These are phyloP conservation scores for Botryococcus braunii DNA, from an alignment of 163 green algal species.

Conservation along the genomic window DNA sequence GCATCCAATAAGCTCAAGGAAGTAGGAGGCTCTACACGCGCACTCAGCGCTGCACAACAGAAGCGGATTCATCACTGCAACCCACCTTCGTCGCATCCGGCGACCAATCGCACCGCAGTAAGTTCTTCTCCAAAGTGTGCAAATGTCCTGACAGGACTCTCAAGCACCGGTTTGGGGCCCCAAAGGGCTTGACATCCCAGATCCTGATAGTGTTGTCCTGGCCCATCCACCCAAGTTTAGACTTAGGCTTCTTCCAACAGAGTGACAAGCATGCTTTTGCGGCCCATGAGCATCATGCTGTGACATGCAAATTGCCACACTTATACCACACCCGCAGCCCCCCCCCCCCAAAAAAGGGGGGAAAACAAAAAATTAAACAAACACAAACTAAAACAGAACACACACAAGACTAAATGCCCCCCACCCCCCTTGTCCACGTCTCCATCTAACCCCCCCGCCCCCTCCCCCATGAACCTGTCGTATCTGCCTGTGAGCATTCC, in stretches of 20 bases:
- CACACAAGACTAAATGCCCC: too few relatives aligned
- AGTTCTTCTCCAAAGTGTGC: conserved; percentile 90
- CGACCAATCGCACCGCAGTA: conserved; percentile 88
- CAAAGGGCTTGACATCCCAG: conserved; percentile 90
- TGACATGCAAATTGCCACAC: not conserved
- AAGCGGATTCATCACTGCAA: too few relatives aligned
- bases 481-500: too few relatives aligned
- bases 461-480: too few relatives aligned
- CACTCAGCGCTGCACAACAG: too few relatives aligned
- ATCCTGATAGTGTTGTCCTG: conserved; percentile 79
- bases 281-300: not conserved
- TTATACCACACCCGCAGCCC: not conserved
- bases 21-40: too few relatives aligned
- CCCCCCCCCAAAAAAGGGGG: not conserved
- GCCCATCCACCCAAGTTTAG: not conserved
- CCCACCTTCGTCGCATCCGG: conserved; percentile 54
- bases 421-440: too few relatives aligned
- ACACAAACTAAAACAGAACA: not conserved
- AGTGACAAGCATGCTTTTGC: not conserved
- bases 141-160: conserved; percentile 58
- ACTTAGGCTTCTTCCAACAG: not conserved
- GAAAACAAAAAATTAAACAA: not conserved
- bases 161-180: conserved; percentile 61
- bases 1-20: too few relatives aligned
- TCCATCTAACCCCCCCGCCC: too few relatives aligned